Evolutionary conservation across 2,329 filamentous ascomycete genomes (phyloP).

Genomic region (Ambrosiella xylebori): DNA sequence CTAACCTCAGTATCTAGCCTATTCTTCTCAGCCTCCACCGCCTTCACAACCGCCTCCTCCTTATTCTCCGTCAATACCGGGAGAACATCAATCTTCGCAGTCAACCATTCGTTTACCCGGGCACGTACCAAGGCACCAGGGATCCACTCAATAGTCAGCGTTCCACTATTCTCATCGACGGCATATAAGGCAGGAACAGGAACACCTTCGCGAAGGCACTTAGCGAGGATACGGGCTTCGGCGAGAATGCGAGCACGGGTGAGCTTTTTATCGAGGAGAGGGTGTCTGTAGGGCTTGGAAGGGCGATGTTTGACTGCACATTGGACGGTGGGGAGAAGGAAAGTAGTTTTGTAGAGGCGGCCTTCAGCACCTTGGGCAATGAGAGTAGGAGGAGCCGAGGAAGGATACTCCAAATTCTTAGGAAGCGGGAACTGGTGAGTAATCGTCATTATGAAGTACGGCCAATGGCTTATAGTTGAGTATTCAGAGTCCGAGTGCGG

Average conservation of each 20-base stretch:
- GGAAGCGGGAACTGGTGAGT: background rate
- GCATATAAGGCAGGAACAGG: slow-evolving; percentile 68
- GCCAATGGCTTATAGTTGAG: background rate
- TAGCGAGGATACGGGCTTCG: slow-evolving; percentile 71
- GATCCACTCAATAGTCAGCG: slow-evolving; percentile 76
- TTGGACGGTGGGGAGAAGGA: slow-evolving; percentile 48
- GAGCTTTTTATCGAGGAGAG: slow-evolving; percentile 69
- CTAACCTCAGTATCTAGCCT: slow-evolving; percentile 35
- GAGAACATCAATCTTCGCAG: slow-evolving; percentile 25
- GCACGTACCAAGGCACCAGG: slow-evolving; percentile 53
- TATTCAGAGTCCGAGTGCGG: background rate
- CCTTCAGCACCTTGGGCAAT: slow-evolving; percentile 92
- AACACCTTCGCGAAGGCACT: slow-evolving; percentile 63
- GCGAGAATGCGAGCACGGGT: slow-evolving; percentile 75
- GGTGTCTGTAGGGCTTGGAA: slow-evolving; percentile 80
- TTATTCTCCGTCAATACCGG: slow-evolving; percentile 9
- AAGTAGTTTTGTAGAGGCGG: slow-evolving; percentile 75
- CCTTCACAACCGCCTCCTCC: background rate
- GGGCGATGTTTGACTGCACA: slow-evolving; percentile 85
- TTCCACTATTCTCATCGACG: slow-evolving; percentile 44
- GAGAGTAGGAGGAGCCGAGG: slow-evolving; percentile 41
- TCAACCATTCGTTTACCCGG: slow-evolving; percentile 52
- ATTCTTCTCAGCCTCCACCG: slow-evolving; percentile 19
- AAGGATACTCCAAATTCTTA: background rate
- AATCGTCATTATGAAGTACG: background rate